phyloP scores from a whole-genome alignment of 768 basidiomycete genomes.

The Podaxis sp. region DNA sequence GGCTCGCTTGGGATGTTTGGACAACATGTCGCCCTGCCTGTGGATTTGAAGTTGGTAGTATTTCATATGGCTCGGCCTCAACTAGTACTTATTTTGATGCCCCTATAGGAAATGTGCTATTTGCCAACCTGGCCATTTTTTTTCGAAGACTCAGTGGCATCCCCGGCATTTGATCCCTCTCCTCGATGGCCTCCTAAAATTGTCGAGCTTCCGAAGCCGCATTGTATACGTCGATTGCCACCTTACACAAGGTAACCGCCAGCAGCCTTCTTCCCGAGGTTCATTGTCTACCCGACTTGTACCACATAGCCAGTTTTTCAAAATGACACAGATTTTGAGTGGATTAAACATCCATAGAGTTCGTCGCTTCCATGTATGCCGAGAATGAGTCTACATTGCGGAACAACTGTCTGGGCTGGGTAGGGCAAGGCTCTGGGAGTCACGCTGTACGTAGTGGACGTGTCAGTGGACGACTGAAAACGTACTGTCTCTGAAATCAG shows the following conservation, averaged over 20 bases:
- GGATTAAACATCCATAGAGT: too few relatives aligned
- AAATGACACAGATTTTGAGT: too few relatives aligned
- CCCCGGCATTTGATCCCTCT: background rate
- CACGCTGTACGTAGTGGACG: too few relatives aligned
- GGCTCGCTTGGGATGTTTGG: conserved; percentile 58
- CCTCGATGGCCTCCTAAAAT: background rate
- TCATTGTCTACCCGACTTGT: too few relatives aligned
- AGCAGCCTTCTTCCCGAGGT: too few relatives aligned
- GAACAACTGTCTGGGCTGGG: too few relatives aligned
- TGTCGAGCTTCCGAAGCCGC: background rate
- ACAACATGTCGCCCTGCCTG: conserved; percentile 47
- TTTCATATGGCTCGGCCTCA: background rate
- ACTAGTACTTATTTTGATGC: background rate
- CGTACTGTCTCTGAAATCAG: too few relatives aligned
- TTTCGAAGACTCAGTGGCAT: background rate
- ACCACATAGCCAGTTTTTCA: too few relatives aligned
- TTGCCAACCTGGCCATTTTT: conserved; percentile 46
- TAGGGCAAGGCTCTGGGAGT: too few relatives aligned
- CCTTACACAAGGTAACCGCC: background rate
- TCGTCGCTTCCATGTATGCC: too few relatives aligned
- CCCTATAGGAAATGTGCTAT: conserved; percentile 40
- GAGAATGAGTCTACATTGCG: too few relatives aligned
- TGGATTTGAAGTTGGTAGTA: conserved; percentile 37
- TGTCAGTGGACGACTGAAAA: too few relatives aligned
- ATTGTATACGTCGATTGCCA: background rate